These are phyloP conservation scores for Dothideomycetes sp. DNA, from an alignment of 2,329 filamentous ascomycete species.

Conservation along the genomic window DNA sequence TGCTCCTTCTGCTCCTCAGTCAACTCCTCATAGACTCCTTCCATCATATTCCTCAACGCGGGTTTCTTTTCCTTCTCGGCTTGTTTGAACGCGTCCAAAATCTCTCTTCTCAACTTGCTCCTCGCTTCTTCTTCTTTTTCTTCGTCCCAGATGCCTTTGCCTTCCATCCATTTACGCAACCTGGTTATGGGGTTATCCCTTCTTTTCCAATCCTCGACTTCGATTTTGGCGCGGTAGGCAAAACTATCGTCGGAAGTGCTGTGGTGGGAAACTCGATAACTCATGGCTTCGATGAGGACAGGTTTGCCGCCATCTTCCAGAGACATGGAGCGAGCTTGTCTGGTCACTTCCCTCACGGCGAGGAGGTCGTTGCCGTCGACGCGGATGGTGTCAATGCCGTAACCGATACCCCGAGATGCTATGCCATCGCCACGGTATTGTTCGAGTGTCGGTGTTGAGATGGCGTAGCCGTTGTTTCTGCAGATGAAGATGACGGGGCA, in stretches of 20 bases:
- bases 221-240: constrained; percentile 83
- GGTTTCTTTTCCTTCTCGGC: constrained; percentile 78
- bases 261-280: constrained; percentile 95
- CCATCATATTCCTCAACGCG: constrained; percentile 62
- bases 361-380: constrained; percentile 94
- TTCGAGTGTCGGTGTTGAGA: constrained; percentile 79
- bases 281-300: constrained; percentile 89
- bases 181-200: constrained; percentile 82
- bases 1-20: constrained; percentile 71
- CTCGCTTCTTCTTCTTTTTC: constrained; percentile 66
- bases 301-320: constrained; percentile 72
- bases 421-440: constrained; percentile 91
- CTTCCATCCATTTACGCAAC: constrained; percentile 83
- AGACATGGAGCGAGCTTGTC: constrained; percentile 66
- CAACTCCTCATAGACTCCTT: constrained; percentile 80
- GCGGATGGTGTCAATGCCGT: constrained; percentile 87
- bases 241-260: constrained; percentile 96
- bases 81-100: constrained; percentile 74
- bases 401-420: constrained; percentile 74
- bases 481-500: constrained; percentile 86
- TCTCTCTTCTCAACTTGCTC: constrained; percentile 57
- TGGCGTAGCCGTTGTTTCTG: constrained; percentile 87
- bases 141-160: constrained; percentile 74
- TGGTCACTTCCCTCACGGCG: constrained; percentile 73
- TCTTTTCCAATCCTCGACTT: constrained; percentile 91